Base-by-base conservation (phyloP, 768 basidiomycete genomes). In the Pleurotus pulmonarius region DNA sequence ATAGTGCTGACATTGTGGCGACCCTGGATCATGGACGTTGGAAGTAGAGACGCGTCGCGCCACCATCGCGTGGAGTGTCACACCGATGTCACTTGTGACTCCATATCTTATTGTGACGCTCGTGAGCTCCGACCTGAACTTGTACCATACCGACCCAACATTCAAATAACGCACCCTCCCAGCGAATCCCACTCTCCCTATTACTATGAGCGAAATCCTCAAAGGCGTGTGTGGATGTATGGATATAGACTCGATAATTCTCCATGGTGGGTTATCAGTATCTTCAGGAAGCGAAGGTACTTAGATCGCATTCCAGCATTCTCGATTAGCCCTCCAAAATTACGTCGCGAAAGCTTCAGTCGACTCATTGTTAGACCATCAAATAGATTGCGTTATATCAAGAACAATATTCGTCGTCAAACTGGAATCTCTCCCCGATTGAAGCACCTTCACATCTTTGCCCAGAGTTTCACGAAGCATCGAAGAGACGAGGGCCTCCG, bases 21-120 rank as follows among this genome's bases (percentile, higher is more conserved):
- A 39, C 34, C 13, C n/a, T 38, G 51, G 39, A 53, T 18, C n/a
- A 37, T 7, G 49, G 51, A 37, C 26, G 22, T 51, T 29, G 34
- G 51, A 53, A 53, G 51, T 41, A 53, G 41, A 53, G 51, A 25
- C 51, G 37, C 38, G 37, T 39, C 38, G 51, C 12, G 38, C 16
- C 49, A n/a, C 20, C n/a, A 16, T 44, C n/a, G 49, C 26, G 24
- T 38, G 15, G 25, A n/a, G 9, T 16, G 49, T 18, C 49, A 29
- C 29, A 26, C 15, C 2, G 49, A 16, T 51, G 24, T 16, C 24
- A 22, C 41, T 13, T 44, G 29, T 34, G 29, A 34, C 29, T 34
- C 29, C 29, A 34, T 34, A 34, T 34, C 11, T 34, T 1, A 20
- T 20, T 20, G 20, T 20, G 20, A 20, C 20, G 20, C 20, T 20